These are phyloP conservation scores for Arabidopsis thaliana DNA, from an alignment of 345 rosid genomes.

Conservation along the genomic window TAIR10.1 NC_003071.7:2895001-2895500, in stretches of 20 bases:
- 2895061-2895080: background rate
- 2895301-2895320: constrained; percentile 59
- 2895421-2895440: constrained; percentile 93
- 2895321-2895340: constrained; percentile 81
- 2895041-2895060: background rate
- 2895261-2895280: constrained; percentile 98
- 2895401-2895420: constrained; percentile 85
- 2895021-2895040: constrained; percentile 3
- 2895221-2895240: constrained; percentile 56
- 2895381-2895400: constrained; percentile 94
- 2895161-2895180: constrained; percentile 62
- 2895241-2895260: constrained; percentile 58
- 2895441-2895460: constrained; percentile 98
- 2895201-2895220: constrained; percentile 40
- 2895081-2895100: constrained; percentile 12
- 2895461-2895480: constrained; percentile 99
- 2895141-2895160: constrained; percentile 49
- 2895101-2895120: background rate
- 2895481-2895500: constrained; percentile 95
- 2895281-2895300: constrained; percentile 64
- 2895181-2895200: constrained; percentile 44
- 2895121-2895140: background rate
- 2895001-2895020: constrained; percentile 8
- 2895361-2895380: constrained; percentile 72
- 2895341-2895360: constrained; percentile 81